Base-by-base conservation (phyloP, 1,284 basidiomycete genomes). In the Naganishia sp. region DNA sequence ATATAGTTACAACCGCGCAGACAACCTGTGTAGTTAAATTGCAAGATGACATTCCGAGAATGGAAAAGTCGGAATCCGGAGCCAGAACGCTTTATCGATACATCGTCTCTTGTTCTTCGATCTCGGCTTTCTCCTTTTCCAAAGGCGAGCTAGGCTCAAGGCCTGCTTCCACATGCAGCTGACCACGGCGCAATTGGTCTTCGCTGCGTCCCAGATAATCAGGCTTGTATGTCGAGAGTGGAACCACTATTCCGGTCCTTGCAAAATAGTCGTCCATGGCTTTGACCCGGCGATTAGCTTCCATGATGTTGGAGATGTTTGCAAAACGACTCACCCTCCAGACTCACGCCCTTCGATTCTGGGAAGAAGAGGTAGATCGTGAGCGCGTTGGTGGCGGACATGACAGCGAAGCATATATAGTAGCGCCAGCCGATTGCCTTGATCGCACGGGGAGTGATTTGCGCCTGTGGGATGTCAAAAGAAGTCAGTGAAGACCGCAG, bases 381-480 rank as follows among this genome's bases (percentile, higher is more conserved):
- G 6, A 86, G 71, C 0, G 86, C 85, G 72, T 87, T 87, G 15
- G 85, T 84, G 75, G 86, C 84, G 10, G 83, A 81, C 72, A 84
- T 85, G 61, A 88, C 83, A 2, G 85, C 85, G 67, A 87, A 87
- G 23, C 87, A 83, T 49, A 87, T 79, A 74, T 82, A 82, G 74
- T 80, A 80, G 60, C 72, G 75, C 80, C 80, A 82, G 18, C 77
- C 75, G 54, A 80, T 74, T 42, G 71, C 70, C 7, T 65, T 66
- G 57, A 81, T 78, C 1, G 80, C 80, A 42, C 72, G 74, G 33
- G 79, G 79, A 6, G 79, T 77, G 43, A 81, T 74, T 67, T 81
- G 79, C 18, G 65, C 63, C 63, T 65, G 54, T 56, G 33, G 23
- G 31, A 31, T 15, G 28, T 55, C 36, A 21, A 55, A 6, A 31